Percentiles rank a stretch among this genome's conserved stretches.
Evolutionary conservation across 371 early-diverging fungal species (phyloP).

Genomic region (Haplosporangium sp.): DNA sequence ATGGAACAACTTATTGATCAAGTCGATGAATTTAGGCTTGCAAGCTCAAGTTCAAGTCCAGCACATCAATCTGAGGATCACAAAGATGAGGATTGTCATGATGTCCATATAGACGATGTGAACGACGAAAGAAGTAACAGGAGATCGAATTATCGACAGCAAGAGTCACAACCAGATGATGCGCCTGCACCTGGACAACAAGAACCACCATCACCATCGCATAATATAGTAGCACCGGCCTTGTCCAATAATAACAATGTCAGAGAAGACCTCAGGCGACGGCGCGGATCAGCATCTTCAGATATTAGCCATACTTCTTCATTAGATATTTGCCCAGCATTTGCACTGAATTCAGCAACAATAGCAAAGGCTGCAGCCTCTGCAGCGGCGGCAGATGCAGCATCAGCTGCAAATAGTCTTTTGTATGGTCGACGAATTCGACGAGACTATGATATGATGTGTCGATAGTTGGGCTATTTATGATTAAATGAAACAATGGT

Average conservation of each 20-base stretch:
- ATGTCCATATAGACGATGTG: slow-evolving; percentile 1
- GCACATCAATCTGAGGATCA: slow-evolving; percentile 4
- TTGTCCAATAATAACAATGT: neutral
- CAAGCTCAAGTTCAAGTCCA: neutral
- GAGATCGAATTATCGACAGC: slow-evolving; percentile 6
- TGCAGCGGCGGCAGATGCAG: slow-evolving; percentile 48
- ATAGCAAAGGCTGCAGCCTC: slow-evolving; percentile 40
- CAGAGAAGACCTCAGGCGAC: neutral
- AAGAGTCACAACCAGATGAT: slow-evolving; percentile 12
- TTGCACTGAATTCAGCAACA: slow-evolving; percentile 26
- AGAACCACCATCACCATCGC: neutral
- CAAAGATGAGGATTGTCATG: slow-evolving; percentile 24
- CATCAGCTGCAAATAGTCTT: slow-evolving; percentile 27
- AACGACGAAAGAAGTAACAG: neutral
- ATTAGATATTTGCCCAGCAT: slow-evolving; percentile 6
- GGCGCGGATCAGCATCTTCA: neutral
- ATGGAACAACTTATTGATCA: slow-evolving; percentile 37
- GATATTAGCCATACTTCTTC: neutral
- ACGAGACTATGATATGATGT: slow-evolving; percentile 53
- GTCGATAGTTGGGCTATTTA: slow-evolving; percentile 15
- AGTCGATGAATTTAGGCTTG: slow-evolving; percentile 22
- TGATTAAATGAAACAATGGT: neutral
- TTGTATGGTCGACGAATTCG: slow-evolving; percentile 36
- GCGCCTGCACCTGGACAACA: slow-evolving; percentile 20
- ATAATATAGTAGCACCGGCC: neutral